Base-by-base conservation (phyloP, 2,329 filamentous ascomycete genomes). In the Fusarium napiforme region DNA sequence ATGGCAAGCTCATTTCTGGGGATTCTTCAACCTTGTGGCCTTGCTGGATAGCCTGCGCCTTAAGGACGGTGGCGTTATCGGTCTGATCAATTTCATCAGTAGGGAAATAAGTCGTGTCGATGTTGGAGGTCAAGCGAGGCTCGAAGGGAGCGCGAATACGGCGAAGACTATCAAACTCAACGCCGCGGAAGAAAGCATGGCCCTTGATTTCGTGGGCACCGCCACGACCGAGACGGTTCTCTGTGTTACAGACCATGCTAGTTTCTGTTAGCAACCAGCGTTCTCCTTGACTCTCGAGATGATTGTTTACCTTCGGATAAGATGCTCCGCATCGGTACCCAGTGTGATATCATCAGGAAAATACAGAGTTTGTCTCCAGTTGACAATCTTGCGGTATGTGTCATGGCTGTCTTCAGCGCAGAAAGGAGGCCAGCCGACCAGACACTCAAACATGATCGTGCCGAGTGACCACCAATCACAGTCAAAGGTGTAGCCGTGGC, bases 381-480 rank as follows among this genome's bases (percentile, higher is more conserved):
- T 97, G 78, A 99, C 95, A 82, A 99, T 99, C 89, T 99, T 99
- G 76, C 96, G 93, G 85, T 99, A 99, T 3, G 96, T 98, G 82
- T 98, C 96, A 80, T 97, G 96, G 69, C 95, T 93, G 81, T 98
- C 96, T 82, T 99, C 96, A 26, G 96, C 96, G 82, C 96, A 99
- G 89, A 99, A 99, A 36, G 96, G 96, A 62, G 96, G 96, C 96
- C 96, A 99, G 78, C 96, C 96, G 70, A 99, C 95, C 76, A 99
- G 88, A 83, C 96, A 99, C 84, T 99, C 96, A 79, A 98, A 99
- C 96, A 99, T 98, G 84, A 99, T 99, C 49, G 96, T 98, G 60
- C 96, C 96, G 56, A 99, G 89, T 28, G 94, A 97, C 96, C 96
- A 99, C 96, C 96, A 99, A 86, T 99, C 96, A 82, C 96, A 99